phyloP scores from a whole-genome alignment of 768 basidiomycete genomes.

The Gloeopeniophorella convolvens region DNA sequence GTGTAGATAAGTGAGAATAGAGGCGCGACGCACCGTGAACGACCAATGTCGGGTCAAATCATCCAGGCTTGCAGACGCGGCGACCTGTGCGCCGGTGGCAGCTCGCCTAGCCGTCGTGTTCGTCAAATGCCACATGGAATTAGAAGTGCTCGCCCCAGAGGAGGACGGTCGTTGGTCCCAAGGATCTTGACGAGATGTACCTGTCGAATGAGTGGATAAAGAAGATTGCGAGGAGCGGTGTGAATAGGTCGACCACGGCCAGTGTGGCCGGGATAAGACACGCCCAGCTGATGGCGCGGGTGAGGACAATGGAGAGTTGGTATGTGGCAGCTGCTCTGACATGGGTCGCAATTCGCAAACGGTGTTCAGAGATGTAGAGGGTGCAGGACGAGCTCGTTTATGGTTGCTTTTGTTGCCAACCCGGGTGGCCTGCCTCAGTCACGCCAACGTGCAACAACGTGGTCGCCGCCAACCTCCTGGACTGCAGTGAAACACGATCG shows the following conservation, averaged over 20 bases:
- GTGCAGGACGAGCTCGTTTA: too few species aligned
- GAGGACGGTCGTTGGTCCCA: slow-evolving; percentile 26
- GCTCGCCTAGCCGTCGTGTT: slow-evolving; percentile 11
- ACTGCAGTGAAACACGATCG: too few species aligned
- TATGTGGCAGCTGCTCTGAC: slow-evolving; percentile 13
- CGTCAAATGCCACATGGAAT: slow-evolving; percentile 21
- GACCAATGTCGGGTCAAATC: slow-evolving; percentile 58
- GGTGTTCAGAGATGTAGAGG: too few species aligned
- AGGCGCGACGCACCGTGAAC: slow-evolving; percentile 41
- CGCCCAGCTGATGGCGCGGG: slow-evolving; percentile 9
- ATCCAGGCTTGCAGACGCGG: slow-evolving; percentile 29
- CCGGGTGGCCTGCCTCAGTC: too few species aligned
- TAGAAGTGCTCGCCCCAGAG: slow-evolving; percentile 23
- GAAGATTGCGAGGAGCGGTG: slow-evolving; percentile 31
- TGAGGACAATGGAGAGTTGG: slow-evolving; percentile 15
- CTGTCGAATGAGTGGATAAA: slow-evolving; percentile 25
- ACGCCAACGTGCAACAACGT: too few species aligned
- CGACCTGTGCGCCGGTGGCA: slow-evolving; percentile 9
- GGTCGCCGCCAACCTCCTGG: too few species aligned
- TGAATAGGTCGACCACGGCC: slow-evolving; percentile 46
- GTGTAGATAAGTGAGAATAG: not conserved
- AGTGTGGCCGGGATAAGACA: slow-evolving; percentile 40
- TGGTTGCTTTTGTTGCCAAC: too few species aligned
- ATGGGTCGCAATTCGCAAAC: slow-evolving; percentile 6
- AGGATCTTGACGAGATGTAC: slow-evolving; percentile 21